Evolutionary conservation across 1,284 basidiomycete species (phyloP), one percentile per base, ranked within the genome.

Genomic region (Papiliotrema terrestris): DNA sequence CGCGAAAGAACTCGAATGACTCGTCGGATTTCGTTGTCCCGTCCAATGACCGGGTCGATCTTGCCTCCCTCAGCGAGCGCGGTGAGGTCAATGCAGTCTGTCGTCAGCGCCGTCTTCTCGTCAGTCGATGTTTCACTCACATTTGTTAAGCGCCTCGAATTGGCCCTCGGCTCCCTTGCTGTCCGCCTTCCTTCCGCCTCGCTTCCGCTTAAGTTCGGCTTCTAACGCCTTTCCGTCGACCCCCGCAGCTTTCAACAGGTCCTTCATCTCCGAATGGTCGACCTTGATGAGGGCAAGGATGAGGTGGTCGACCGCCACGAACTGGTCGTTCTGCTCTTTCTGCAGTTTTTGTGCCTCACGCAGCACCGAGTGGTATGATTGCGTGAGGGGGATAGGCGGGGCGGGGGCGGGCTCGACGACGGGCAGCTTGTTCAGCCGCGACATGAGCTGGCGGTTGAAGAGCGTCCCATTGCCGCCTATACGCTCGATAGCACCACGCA

Each of bases 241-340:
- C 5, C 80, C 78, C 1, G 78, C 75, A 14, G 78, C 75, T 62
- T 81, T 80, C 61, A 82, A 69, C 15, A 81, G 66, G 46, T 73
- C 66, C 52, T 74, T 71, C 52, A 82, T 71, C 38, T 74, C 75
- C 9, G 67, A 61, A 25, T 62, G 63, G 49, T 75, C 63, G 52
- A 79, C 78, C 59, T 79, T 86, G 59, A 90, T 70, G 47, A 93
- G 82, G 1, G 89, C 91, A 45, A 88, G 78, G 29, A 90, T 70
- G 29, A 91, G 75, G 68, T 85, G 88, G 65, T 98, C 94, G 72
- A 96, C 88, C 0, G 94, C 93, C 58, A 98, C 88, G 75, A 88
- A 97, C 6, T 88, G 86, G 75, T 97, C 95, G 72, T 91, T 88
- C 66, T 82, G 78, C 26, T 85, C 88, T 76, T 91, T 91, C 69